These are phyloP conservation scores for Cichorium intybus DNA, from an alignment of 140 eudicot genomes.

Conservation along the genomic window DNA sequence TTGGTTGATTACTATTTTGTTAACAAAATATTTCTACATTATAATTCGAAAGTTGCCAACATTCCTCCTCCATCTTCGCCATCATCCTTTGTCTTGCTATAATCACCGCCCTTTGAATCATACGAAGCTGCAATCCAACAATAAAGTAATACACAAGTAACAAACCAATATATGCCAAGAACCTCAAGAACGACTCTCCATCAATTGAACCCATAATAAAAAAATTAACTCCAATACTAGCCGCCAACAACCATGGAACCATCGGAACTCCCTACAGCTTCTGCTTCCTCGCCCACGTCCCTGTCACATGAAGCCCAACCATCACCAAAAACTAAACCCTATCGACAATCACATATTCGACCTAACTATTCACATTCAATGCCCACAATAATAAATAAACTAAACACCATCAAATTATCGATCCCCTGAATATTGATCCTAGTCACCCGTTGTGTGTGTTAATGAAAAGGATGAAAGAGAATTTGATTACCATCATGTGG, in stretches of 20 bases:
- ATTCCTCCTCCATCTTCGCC: slow-evolving; percentile 9
- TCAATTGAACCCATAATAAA: slow-evolving; percentile 72
- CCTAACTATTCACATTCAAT: slow-evolving; percentile 22
- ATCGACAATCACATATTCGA: slow-evolving; percentile 32
- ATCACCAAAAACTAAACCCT: slow-evolving; percentile 52
- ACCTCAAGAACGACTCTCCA: slow-evolving; percentile 49
- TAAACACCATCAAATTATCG: no score
- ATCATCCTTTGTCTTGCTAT: background rate
- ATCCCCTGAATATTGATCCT: no score
- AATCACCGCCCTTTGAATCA: slow-evolving; percentile 54
- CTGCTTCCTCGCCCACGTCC: slow-evolving; percentile 49
- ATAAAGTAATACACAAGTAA: slow-evolving; percentile 47
- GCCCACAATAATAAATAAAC: no score
- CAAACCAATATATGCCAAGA: slow-evolving; percentile 36
- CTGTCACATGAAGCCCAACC: slow-evolving; percentile 31
- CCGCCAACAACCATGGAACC: slow-evolving; percentile 75
- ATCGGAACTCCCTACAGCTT: slow-evolving; percentile 72
- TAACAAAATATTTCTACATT: no score
- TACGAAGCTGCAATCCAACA: slow-evolving; percentile 60
- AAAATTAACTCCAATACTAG: slow-evolving; percentile 49
- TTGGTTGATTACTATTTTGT: no score
- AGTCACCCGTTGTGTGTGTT: no score
- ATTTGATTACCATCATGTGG: no score
- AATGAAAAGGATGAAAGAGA: no score
- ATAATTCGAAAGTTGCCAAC: slow-evolving; percentile 13